Conservation (phyloP, 169 alveolate species). For the Plasmodium blacklocki region DNA sequence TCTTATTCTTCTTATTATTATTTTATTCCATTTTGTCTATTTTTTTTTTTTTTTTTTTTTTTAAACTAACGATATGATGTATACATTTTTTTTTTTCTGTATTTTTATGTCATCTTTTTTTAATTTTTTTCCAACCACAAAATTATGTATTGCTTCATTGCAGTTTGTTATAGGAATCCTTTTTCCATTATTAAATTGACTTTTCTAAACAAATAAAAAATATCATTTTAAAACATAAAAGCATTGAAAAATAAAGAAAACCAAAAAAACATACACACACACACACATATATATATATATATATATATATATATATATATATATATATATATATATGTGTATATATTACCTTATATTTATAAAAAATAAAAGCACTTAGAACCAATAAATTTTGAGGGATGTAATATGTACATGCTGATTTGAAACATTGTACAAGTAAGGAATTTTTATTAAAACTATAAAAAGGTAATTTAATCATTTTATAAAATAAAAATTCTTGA, state of each 20-base stretch:
- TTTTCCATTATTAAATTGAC: constrained; percentile 26
- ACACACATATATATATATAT: no score
- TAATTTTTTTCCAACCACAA: constrained; percentile 45
- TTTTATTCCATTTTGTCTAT: not conserved
- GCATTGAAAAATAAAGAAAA: not conserved
- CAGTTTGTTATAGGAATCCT: constrained; percentile 36
- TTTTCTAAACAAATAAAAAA: constrained; percentile 14
- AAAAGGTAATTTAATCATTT: constrained; percentile 73
- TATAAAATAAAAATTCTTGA: not conserved
- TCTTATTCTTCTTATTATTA: not conserved
- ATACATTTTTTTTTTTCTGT: constrained; percentile 25
- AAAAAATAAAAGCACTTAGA: constrained; percentile 39
- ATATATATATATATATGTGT: not conserved
- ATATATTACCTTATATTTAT: constrained; percentile 42
- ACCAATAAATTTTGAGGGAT: constrained; percentile 59
- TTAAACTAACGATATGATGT: constrained; percentile 41
- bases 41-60: not conserved
- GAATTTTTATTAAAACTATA: constrained; percentile 71
- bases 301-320: not conserved
- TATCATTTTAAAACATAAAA: not conserved
- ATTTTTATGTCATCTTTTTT: constrained; percentile 25
- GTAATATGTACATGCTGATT: constrained; percentile 52
- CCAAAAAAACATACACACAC: not conserved
- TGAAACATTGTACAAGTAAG: constrained; percentile 62
- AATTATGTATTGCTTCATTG: constrained; percentile 56